phyloP scores from a whole-genome alignment of 139 green algal species.

The Chlamydomonas incerta region DNA sequence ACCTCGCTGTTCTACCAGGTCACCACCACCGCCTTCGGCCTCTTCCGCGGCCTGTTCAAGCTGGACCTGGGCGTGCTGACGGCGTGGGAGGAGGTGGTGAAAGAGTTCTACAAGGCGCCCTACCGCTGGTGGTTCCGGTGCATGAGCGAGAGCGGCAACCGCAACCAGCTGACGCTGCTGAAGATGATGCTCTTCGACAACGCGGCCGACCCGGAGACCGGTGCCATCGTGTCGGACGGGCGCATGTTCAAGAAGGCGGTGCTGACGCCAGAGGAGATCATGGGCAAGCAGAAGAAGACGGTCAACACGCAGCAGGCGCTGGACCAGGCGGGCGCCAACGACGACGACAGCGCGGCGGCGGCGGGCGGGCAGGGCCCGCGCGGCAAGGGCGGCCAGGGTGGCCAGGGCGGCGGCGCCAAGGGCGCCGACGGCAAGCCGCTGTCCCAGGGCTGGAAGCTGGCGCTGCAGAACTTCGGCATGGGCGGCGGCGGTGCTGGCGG shows the following conservation, averaged over 20 bases:
- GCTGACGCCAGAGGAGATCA: slow-evolving; percentile 61
- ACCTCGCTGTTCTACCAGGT: slow-evolving; percentile 64
- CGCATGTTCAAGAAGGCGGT: slow-evolving; percentile 64
- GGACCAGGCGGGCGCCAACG: slow-evolving; percentile 12
- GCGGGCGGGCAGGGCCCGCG: neutral
- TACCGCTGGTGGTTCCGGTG: slow-evolving; percentile 55
- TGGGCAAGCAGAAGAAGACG: slow-evolving; percentile 37
- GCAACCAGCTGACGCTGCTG: slow-evolving; percentile 57
- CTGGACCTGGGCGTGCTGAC: slow-evolving; percentile 64
- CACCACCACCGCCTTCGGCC: slow-evolving; percentile 49
- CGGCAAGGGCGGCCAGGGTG: neutral
- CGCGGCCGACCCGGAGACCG: slow-evolving; percentile 25
- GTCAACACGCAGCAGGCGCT: slow-evolving; percentile 19
- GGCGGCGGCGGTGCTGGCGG: neutral
- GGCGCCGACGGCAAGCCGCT: slow-evolving; percentile 7
- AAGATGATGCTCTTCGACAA: slow-evolving; percentile 51
- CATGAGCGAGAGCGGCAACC: slow-evolving; percentile 55
- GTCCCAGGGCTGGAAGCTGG: slow-evolving; percentile 17
- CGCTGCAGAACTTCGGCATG: slow-evolving; percentile 28
- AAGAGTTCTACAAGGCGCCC: slow-evolving; percentile 58
- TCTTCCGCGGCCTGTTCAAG: slow-evolving; percentile 55
- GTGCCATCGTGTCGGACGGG: slow-evolving; percentile 51
- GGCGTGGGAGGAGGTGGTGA: slow-evolving; percentile 57
- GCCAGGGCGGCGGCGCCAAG: neutral
- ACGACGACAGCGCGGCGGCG: slow-evolving; percentile 16